Base-by-base conservation (phyloP, 2,329 filamentous ascomycete species). In the Nannizzia gypsea region DNA sequence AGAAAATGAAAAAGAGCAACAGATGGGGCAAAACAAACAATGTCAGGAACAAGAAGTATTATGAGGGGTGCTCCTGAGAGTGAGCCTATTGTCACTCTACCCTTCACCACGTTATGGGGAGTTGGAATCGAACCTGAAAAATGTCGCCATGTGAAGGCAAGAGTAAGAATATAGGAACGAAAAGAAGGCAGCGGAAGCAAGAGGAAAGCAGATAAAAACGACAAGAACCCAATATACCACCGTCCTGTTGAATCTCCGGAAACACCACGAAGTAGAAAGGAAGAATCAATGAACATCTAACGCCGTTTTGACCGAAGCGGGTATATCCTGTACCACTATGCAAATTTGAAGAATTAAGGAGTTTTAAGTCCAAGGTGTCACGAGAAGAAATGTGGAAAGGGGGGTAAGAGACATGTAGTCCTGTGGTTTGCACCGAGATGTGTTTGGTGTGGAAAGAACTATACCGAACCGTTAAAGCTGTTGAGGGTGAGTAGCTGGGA, bases 261-360 rank as follows among this genome's bases (percentile, higher is more conserved):
- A 56, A 56, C 54, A 40, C 54, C 54, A n/a, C 34, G n/a, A 11
- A 56, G 20, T 40, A 55, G 26, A 58, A 54, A 28, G 5, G 20
- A 22, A 22, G 28, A 58, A 57, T 38, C 17, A 58, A 22, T 6
- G 42, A 38, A 50, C 22, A 31, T 26, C 24, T 57, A 64, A 63
- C 64, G 63, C 63, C 63, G 42, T 59, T 63, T 63, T 62, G 58
- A 60, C 59, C 62, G 59, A 76, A 72, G 73, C 73, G 73, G 73
- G 74, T 76, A 76, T 76, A 76, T 76, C 74, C 74, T 74, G 73
- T 73, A 75, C 74, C 74, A 69, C 72, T 68, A 76, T 76, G 74
- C 74, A 76, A 74, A 62, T 61, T 58, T 60, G 54, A 61, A 52
- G 20, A 56, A 60, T 56, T 56, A 61, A 62, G 60, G 38, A 56